These are phyloP conservation scores for Hypoxylon lienhwacheense DNA, from an alignment of 495 filamentous ascomycete genomes.

Conservation along the genomic window DNA sequence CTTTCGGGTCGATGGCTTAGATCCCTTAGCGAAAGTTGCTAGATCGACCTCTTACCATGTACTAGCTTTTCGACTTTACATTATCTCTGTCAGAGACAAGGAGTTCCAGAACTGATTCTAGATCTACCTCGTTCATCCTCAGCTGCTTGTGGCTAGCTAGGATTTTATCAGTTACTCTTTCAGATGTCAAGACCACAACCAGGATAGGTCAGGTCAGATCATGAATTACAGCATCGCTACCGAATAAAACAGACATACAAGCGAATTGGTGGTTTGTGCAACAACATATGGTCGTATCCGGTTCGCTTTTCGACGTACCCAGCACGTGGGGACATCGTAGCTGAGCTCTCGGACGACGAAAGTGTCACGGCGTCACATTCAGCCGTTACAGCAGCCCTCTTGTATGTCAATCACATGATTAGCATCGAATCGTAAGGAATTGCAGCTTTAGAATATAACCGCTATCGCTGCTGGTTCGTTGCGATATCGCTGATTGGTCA, in stretches of 20 bases:
- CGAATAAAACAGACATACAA: constrained; percentile 10
- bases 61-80: constrained; percentile 1
- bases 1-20: constrained; percentile 9
- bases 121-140: constrained; percentile 7
- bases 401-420: constrained; percentile 26
- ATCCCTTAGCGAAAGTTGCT: constrained; percentile 5
- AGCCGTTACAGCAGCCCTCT: not conserved
- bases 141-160: constrained; percentile 5
- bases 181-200: not conserved
- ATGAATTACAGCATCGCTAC: constrained; percentile 8
- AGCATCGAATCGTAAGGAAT: constrained; percentile 10
- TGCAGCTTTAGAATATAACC: constrained; percentile 9
- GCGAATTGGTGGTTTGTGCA: constrained; percentile 12
- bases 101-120: not conserved
- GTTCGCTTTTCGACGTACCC: constrained; percentile 5
- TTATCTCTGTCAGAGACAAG: constrained; percentile 9
- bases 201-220: constrained; percentile 1
- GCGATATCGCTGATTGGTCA: constrained; percentile 21
- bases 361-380: not conserved
- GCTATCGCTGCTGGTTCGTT: not conserved
- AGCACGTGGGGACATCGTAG: not conserved
- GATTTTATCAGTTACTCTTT: constrained; percentile 8
- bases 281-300: constrained; percentile 4
- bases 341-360: not conserved
- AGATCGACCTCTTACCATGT: constrained; percentile 6